These are phyloP conservation scores for Skeletonema menzelii DNA, from an alignment of 108 stramenopile species.

Conservation along the genomic window DNA sequence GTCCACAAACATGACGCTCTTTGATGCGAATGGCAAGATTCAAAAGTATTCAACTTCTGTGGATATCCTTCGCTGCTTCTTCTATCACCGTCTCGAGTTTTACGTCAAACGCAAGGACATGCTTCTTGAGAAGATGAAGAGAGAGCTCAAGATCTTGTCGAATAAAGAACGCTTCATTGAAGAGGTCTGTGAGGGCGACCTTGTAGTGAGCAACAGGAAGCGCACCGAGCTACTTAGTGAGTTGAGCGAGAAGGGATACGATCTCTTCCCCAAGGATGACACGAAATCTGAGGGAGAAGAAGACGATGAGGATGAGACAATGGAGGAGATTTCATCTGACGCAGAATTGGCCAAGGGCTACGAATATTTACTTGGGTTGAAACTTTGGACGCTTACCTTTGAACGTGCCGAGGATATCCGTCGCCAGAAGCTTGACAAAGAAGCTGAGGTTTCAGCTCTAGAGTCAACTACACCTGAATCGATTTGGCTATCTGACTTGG, in stretches of 20 bases:
- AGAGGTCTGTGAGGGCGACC: slow-evolving; percentile 90
- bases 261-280: slow-evolving; percentile 66
- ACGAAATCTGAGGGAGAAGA: slow-evolving; percentile 13
- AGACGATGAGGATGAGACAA: slow-evolving; percentile 59
- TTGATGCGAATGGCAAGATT: slow-evolving; percentile 86
- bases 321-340: slow-evolving; percentile 53
- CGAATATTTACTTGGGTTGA: slow-evolving; percentile 98
- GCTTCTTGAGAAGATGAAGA: slow-evolving; percentile 64
- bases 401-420: slow-evolving; percentile 94
- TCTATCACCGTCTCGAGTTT: slow-evolving; percentile 75
- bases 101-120: slow-evolving; percentile 91
- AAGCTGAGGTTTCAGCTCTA: slow-evolving; percentile 74
- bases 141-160: slow-evolving; percentile 80
- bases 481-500: slow-evolving; percentile 94
- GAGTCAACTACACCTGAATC: slow-evolving; percentile 74
- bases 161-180: slow-evolving; percentile 98
- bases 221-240: slow-evolving; percentile 86
- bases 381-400: slow-evolving; percentile 96
- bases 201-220: slow-evolving; percentile 94
- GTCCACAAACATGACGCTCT: slow-evolving; percentile 96
- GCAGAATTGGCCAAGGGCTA: slow-evolving; percentile 90
- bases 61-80: slow-evolving; percentile 91
- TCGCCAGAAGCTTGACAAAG: slow-evolving; percentile 80
- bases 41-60: slow-evolving; percentile 74
- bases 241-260: slow-evolving; percentile 85